A percentile compares a stretch with the other conserved stretches of the same genome.
Evolutionary conservation across 257 asterid genomes (phyloP).

Genomic region (Rhazya stricta): DNA sequence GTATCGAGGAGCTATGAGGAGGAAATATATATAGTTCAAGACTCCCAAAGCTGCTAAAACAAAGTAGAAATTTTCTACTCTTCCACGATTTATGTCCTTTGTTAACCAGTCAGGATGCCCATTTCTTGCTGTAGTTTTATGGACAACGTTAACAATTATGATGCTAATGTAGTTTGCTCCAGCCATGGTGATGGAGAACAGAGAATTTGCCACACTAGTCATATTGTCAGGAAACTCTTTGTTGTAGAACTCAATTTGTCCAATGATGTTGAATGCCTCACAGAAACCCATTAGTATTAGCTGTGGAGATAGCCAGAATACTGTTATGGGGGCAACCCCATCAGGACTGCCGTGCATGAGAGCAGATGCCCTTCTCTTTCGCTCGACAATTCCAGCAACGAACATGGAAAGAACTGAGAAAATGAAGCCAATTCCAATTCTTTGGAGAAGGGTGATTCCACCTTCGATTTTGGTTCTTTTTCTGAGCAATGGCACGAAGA

Average conservation of each 20-base stretch:
- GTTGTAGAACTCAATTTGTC: slow-evolving; percentile 78
- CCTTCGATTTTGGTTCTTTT: slow-evolving; percentile 52
- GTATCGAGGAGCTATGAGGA: slow-evolving; percentile 49
- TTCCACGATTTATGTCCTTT: slow-evolving; percentile 53
- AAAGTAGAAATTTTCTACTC: slow-evolving; percentile 56
- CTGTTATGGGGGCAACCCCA: slow-evolving; percentile 56
- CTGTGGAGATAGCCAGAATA: slow-evolving; percentile 85
- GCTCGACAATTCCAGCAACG: slow-evolving; percentile 60
- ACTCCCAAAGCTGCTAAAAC: slow-evolving; percentile 66
- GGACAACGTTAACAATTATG: slow-evolving; percentile 57
- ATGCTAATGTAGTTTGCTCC: slow-evolving; percentile 65
- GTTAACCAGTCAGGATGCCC: slow-evolving; percentile 81
- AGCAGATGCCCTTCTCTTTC: slow-evolving; percentile 44
- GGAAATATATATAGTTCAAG: slow-evolving; percentile 50
- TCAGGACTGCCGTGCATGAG: slow-evolving; percentile 18
- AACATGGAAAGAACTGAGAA: slow-evolving; percentile 72
- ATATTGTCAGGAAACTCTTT: slow-evolving; percentile 80
- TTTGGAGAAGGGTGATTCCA: slow-evolving; percentile 68
- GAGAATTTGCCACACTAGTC: slow-evolving; percentile 80
- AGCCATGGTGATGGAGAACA: slow-evolving; percentile 57
- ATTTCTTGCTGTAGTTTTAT: slow-evolving; percentile 38
- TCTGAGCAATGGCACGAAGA: slow-evolving; percentile 49
- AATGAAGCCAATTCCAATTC: slow-evolving; percentile 71
- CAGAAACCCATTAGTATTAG: slow-evolving; percentile 82
- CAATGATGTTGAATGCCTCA: slow-evolving; percentile 74